A percentile compares a stretch with the other conserved stretches of the same genome.
Conservation (phyloP, 768 basidiomycete genomes). For the Leccinum barrowsii region DNA sequence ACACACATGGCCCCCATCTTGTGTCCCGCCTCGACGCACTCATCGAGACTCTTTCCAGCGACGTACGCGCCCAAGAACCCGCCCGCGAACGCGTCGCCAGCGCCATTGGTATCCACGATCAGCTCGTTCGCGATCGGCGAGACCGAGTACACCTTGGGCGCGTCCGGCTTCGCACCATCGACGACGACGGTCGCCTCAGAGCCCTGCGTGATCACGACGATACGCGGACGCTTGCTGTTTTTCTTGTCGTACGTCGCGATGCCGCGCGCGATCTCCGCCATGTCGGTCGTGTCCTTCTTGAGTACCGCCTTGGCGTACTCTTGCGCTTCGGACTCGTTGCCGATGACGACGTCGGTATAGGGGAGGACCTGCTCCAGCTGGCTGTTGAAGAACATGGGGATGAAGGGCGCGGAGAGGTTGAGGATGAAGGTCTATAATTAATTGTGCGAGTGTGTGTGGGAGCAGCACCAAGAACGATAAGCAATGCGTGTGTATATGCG, state of each 20-base stretch:
- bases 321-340: constrained; percentile 94
- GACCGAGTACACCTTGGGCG: constrained; percentile 56
- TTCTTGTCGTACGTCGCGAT: constrained; percentile 72
- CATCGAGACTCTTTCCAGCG: constrained; percentile 70
- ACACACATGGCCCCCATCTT: constrained; percentile 84
- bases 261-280: constrained; percentile 63
- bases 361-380: constrained; percentile 81
- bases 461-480: neutral
- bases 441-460: neutral
- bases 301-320: constrained; percentile 78
- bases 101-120: constrained; percentile 97
- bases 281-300: constrained; percentile 60
- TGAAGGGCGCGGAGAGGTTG: constrained; percentile 97
- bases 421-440: constrained; percentile 71
- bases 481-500: neutral
- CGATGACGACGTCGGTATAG: constrained; percentile 86
- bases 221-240: constrained; percentile 72
- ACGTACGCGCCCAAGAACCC: constrained; percentile 89
- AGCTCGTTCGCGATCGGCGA: constrained; percentile 49
- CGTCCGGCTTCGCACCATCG: constrained; percentile 48
- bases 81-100: constrained; percentile 96
- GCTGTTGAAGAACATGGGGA: constrained; percentile 85
- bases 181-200: constrained; percentile 76
- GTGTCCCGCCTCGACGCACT: constrained; percentile 83
- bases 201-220: constrained; percentile 91